Evolutionary conservation across 208 protist species (phyloP).

Genomic region (Leishmania guyanensis): DNA sequence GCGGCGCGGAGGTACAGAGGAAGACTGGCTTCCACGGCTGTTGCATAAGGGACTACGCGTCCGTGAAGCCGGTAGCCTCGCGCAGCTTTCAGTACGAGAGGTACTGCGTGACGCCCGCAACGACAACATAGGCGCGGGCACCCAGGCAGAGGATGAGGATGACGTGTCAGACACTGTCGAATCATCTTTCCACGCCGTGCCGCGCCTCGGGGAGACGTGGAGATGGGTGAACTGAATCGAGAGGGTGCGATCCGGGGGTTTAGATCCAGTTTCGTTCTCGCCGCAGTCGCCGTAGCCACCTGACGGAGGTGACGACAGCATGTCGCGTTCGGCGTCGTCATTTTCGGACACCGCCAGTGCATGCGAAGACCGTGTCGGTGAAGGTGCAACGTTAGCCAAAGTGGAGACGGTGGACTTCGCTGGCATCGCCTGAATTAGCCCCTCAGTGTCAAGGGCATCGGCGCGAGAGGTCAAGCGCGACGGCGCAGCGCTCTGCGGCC

Average conservation of each 20-base stretch:
- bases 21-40: not conserved
- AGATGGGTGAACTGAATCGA: conserved; percentile 29
- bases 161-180: not conserved
- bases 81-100: too few relatives aligned
- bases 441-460: not conserved
- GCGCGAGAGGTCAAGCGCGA: not conserved
- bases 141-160: conserved; percentile 9
- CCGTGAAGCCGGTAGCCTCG: not conserved
- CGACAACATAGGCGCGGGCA: not conserved
- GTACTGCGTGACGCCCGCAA: not conserved
- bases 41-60: not conserved
- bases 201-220: conserved; percentile 40
- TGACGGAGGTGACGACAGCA: conserved; percentile 21
- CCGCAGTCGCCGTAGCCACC: not conserved
- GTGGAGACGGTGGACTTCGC: not conserved
- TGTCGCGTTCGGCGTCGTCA: conserved; percentile 24
- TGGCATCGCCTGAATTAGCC: not conserved
- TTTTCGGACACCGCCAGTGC: not conserved
- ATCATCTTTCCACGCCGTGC: conserved; percentile 19
- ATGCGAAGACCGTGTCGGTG: not conserved
- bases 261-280: not conserved
- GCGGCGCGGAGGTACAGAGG: not conserved
- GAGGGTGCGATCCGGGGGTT: conserved; percentile 18
- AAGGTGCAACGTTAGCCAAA: not conserved
- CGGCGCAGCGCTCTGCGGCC: not conserved